Evolutionary conservation across 768 basidiomycete genomes (phyloP), one percentile per base, ranked within the genome.

Genomic region (Phaffia tasmanica): DNA sequence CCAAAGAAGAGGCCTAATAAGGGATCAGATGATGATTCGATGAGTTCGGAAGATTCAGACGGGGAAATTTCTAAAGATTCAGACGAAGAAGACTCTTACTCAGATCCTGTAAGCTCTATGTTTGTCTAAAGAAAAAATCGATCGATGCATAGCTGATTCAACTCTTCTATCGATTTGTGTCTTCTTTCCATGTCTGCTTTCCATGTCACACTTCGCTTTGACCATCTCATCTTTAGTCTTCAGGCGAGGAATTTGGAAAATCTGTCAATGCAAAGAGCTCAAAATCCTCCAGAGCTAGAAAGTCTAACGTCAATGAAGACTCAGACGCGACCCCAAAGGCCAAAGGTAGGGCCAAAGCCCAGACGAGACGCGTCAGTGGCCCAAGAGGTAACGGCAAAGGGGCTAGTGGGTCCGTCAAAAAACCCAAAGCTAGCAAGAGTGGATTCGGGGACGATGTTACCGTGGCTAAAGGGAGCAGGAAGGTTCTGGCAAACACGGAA

Each of bases 181-280:
- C 35, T 42, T 11, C 6, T 5, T 11, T 42, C 35, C 35, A 42
- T 42, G 35, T 42, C 35, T 42, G 11, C 35, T 42, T 42, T 42
- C 35, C 35, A 4, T 42, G 35, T 42, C 35, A 42, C 35, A 42
- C 35, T 11, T 42, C 35, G 35, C 11, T 42, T 42, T 42, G 35
- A 42, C 11, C 19, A 27, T 35, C 46, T n/a, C 57, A 25, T 57
- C 27, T 30, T 18, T 49, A 61, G 59, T 61, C 59, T 6, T 61
- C 59, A 1, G 59, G 59, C 5, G 59, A 61, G 9, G 59, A 61
- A 46, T 61, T 61, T 29, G 59, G 5, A 3, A 49, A 46, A 19
- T 49, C 59, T 27, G 50, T 21, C 18, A 49, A 1, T 4, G 1
- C 59, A 2, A 49, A 48, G 46, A 48, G 9, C 4, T 11, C 35